These are phyloP conservation scores for Carallia brachiata DNA, from an alignment of 345 rosid genomes.

Conservation along the genomic window DNA sequence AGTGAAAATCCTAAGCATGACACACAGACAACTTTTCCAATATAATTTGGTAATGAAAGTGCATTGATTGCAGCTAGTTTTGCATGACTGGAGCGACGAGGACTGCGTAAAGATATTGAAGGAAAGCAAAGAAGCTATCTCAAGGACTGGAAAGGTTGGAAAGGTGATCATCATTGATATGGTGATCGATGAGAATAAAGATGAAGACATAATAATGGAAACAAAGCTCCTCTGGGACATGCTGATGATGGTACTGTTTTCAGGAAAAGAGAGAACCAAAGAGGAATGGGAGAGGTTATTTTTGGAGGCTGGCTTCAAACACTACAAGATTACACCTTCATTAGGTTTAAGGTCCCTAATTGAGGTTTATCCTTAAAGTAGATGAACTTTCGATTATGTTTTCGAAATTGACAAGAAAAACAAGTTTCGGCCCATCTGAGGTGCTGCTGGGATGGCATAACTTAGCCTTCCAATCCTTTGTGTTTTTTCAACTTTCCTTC, in stretches of 20 bases:
- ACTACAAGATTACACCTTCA: constrained; percentile 36
- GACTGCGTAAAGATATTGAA: constrained; percentile 43
- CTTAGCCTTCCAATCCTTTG: too few species aligned
- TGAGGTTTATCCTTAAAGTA: constrained; percentile 44
- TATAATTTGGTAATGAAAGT: too few species aligned
- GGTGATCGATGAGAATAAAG: constrained; percentile 34
- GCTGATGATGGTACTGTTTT: constrained; percentile 33
- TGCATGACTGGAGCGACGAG: constrained; percentile 43
- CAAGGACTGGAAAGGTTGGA: constrained; percentile 21
- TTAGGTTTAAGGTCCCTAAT: constrained; percentile 51
- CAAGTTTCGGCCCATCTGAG: too few species aligned
- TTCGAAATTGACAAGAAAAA: too few species aligned
- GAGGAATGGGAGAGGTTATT: constrained; percentile 45
- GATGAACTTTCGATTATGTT: too few species aligned
- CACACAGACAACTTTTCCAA: too few species aligned
- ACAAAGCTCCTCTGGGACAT: constrained; percentile 46
- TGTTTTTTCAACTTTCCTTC: too few species aligned
- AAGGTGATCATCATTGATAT: constrained; percentile 36
- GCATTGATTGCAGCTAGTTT: constrained; percentile 21
- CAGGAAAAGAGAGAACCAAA: constrained; percentile 38
- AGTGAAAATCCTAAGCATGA: too few species aligned
- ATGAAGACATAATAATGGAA: constrained; percentile 24
- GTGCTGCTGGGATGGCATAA: too few species aligned
- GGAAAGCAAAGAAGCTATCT: constrained; percentile 39
- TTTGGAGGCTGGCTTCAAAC: constrained; percentile 32